These are phyloP conservation scores for Symbiodinium natans DNA, from an alignment of 73 alveolate species.

Conservation along the genomic window DNA sequence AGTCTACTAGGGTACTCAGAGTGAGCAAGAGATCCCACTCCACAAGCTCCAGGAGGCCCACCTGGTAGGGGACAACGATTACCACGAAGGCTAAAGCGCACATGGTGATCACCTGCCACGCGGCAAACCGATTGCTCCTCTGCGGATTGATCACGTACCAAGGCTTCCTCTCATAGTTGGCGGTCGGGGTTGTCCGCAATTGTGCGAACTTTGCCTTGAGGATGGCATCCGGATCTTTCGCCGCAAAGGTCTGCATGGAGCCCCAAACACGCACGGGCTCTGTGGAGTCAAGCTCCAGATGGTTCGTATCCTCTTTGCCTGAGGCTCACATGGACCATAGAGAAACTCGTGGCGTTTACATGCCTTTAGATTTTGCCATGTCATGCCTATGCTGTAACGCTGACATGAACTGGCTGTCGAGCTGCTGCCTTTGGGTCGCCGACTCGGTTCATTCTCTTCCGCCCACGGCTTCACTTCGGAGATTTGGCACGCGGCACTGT, in stretches of 20 bases:
- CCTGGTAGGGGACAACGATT: conserved; percentile 63
- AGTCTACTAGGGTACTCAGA: conserved; percentile 40
- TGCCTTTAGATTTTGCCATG: too few relatives aligned
- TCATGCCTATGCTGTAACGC: too few relatives aligned
- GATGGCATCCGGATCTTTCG: neutral
- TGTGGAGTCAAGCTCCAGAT: neutral
- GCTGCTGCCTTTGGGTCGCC: neutral
- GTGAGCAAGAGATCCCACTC: conserved; percentile 8
- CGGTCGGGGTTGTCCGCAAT: neutral
- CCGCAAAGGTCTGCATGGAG: conserved; percentile 13
- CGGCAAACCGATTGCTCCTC: conserved; percentile 57
- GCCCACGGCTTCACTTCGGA: neutral
- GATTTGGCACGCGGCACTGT: neutral
- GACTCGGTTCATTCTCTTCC: neutral
- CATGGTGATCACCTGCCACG: conserved; percentile 43
- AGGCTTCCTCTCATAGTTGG: conserved; percentile 58
- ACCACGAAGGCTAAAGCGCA: conserved; percentile 30
- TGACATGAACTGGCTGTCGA: too few relatives aligned
- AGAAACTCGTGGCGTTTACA: too few relatives aligned
- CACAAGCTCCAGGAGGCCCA: conserved; percentile 29
- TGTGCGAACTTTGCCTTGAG: neutral
- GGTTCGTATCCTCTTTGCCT: neutral
- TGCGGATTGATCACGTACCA: conserved; percentile 88
- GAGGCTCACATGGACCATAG: too few relatives aligned
- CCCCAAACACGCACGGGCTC: conserved; percentile 10